Evolutionary conservation across 768 basidiomycete species (phyloP).

Genomic region (Hysterangium stoloniferum): DNA sequence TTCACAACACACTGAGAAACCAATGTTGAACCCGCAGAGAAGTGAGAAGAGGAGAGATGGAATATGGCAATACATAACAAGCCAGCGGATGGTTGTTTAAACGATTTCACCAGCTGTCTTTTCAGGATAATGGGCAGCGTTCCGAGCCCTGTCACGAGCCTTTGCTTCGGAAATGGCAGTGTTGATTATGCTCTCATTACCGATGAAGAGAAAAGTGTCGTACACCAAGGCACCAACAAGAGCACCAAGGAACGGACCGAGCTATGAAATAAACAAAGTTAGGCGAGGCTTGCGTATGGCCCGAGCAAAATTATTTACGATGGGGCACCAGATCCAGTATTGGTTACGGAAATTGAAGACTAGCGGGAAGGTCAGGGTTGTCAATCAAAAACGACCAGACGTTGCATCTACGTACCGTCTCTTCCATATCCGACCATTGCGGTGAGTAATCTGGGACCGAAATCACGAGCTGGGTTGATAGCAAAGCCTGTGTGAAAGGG

Average conservation of each 20-base stretch:
- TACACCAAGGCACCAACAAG: slow-evolving; percentile 44
- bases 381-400: not conserved
- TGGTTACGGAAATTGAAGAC: slow-evolving; percentile 35
- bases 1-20: no score
- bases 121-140: no score
- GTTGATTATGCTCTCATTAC: slow-evolving; percentile 47
- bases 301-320: slow-evolving; percentile 50
- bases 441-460: slow-evolving; percentile 61
- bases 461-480: slow-evolving; percentile 65
- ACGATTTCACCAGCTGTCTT: no score
- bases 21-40: no score
- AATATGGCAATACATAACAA: no score
- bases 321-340: slow-evolving; percentile 69
- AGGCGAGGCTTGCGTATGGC: no score
- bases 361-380: not conserved
- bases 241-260: slow-evolving; percentile 2
- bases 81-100: no score
- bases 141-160: no score
- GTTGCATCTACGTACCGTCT: slow-evolving; percentile 25
- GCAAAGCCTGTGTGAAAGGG: slow-evolving; percentile 36
- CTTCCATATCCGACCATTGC: slow-evolving; percentile 68
- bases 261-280: not conserved
- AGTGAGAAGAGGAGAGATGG: no score
- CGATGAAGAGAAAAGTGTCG: slow-evolving; percentile 50
- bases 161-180: slow-evolving; percentile 24